phyloP scores from a whole-genome alignment of 352 stramenopile species.

The Bremia lactucae region DNA sequence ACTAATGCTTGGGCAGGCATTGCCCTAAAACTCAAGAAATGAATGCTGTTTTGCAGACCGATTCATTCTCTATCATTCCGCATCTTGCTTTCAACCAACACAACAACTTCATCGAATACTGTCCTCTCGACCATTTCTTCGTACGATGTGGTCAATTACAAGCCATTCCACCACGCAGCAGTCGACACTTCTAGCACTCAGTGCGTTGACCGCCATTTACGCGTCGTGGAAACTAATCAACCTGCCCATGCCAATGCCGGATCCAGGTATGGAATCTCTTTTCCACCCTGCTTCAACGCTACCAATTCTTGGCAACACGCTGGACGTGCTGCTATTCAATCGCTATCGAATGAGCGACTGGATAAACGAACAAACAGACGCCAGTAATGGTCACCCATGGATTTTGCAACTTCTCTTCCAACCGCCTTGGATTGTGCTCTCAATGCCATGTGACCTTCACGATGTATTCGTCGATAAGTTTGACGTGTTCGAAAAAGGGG shows the following conservation, averaged over 20 bases:
- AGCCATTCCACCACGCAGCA: constrained; percentile 15
- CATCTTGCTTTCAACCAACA: constrained; percentile 11
- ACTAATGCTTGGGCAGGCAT: too few species aligned
- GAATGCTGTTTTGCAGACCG: not conserved
- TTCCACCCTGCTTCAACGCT: constrained; percentile 21
- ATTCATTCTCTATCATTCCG: constrained; percentile 4
- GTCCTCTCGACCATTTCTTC: too few species aligned
- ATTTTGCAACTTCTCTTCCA: constrained; percentile 24
- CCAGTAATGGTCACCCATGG: constrained; percentile 28
- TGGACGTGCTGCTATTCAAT: constrained; percentile 20
- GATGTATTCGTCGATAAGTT: constrained; percentile 33
- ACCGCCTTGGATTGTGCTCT: constrained; percentile 27
- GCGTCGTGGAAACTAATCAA: constrained; percentile 16
- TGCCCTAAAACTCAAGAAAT: too few species aligned
- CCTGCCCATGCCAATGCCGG: constrained; percentile 11
- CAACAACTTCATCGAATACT: constrained; percentile 6
- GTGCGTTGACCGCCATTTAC: constrained; percentile 10
- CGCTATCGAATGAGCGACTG: constrained; percentile 40
- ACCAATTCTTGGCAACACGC: constrained; percentile 23
- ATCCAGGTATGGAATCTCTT: constrained; percentile 16
- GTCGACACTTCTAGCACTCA: constrained; percentile 10
- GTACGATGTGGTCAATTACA: constrained; percentile 22
- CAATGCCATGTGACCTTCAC: constrained; percentile 15
- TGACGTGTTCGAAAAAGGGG: constrained; percentile 30
- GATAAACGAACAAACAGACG: constrained; percentile 34